These are phyloP conservation scores for Lactifluus subvellereus DNA, from an alignment of 768 basidiomycete genomes.

Conservation along the genomic window DNA sequence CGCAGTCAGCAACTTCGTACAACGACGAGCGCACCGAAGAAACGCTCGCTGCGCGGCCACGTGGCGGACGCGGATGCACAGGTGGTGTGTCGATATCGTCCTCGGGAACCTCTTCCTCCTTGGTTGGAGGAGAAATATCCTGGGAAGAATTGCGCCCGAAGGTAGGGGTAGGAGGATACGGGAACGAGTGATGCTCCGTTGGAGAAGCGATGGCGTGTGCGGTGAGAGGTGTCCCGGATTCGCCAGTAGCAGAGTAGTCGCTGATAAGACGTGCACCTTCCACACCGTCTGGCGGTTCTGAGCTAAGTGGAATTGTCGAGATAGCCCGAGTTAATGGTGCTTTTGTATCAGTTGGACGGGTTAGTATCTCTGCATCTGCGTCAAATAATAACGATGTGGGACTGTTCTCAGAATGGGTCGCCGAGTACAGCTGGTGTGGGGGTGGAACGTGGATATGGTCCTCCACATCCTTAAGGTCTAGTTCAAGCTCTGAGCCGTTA, in stretches of 20 bases:
- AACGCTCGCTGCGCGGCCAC: not conserved
- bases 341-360: not conserved
- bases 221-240: slow-evolving; percentile 28
- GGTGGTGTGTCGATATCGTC: slow-evolving; percentile 1
- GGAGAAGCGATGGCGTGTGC: not conserved
- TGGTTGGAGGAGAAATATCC: not conserved
- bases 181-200: slow-evolving; percentile 5
- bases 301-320: slow-evolving; percentile 4
- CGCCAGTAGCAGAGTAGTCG: slow-evolving; percentile 21
- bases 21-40: slow-evolving; percentile 38
- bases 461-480: slow-evolving; percentile 67
- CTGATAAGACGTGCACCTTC: slow-evolving; percentile 14
- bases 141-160: not conserved
- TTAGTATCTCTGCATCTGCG: not conserved
- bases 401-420: not conserved
- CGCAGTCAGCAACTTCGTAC: slow-evolving; percentile 37
- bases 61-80: slow-evolving; percentile 13
- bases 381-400: slow-evolving; percentile 5
- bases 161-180: not conserved
- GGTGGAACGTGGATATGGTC: slow-evolving; percentile 33
- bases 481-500: slow-evolving; percentile 68
- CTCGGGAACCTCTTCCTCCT: not conserved
- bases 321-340: not conserved
- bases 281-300: not conserved
- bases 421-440: not conserved